Base-by-base conservation (phyloP, 2,329 filamentous ascomycete genomes). In the Cladosporium cucumerinum region DNA sequence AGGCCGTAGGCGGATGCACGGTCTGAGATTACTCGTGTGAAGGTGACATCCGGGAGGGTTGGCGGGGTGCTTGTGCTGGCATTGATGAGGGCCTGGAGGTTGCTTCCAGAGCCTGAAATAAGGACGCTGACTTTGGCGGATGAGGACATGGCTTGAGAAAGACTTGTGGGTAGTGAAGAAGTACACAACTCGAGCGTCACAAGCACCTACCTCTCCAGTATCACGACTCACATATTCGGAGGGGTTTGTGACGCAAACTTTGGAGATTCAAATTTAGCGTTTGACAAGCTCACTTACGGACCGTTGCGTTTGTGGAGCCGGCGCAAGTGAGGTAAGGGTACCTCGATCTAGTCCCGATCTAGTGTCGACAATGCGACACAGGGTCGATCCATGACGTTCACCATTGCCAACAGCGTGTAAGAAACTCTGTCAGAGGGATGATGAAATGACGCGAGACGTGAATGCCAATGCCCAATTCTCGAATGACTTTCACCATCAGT, bases 81-180 rank as follows among this genome's bases (percentile, higher is more conserved):
- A 75, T 89, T 85, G 72, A 89, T 88, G 61, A 96, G 83, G 65
- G 90, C 90, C 81, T 94, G 90, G 23, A 93, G 86, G 75, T 94
- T 94, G 46, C 88, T 87, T 71, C 91, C 91, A 69, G 85, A 88
- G 76, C 91, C 89, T 58, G 87, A 90, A 76, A 89, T 89, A 73
- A 78, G 72, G 59, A 78, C 73, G 1, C 71, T 73, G 62, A 78
- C 70, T 36, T 69, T 67, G 6, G 69, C 66, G 3, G 71, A 69
- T 11, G 60, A 62, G 16, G 60, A 32, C 60, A 62, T 64, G 18
- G 26, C 43, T 54, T 28, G 18, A 32, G n/a, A 28, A 21, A 8
- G 30, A 26, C 8, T 25, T 43, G 18, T 48, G 39, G 18, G 36
- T 16, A 30, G 11, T 32, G 12, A n/a, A 10, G 26, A 32, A 12